phyloP scores from a whole-genome alignment of 305 asterid genomes.

The Fraxinus nigra region DNA sequence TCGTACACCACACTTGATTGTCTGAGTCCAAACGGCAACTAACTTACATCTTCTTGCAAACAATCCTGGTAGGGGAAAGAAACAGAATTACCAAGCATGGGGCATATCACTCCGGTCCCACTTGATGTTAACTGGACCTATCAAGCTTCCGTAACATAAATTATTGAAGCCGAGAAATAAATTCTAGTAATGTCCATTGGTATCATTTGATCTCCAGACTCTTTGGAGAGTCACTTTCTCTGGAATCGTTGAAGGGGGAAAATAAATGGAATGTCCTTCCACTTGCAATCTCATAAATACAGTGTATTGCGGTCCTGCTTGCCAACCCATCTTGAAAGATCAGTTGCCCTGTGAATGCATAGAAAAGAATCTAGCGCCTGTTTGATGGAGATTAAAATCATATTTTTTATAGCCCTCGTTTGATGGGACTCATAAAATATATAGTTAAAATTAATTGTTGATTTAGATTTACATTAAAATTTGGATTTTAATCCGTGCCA shows the following conservation, averaged over 20 bases:
- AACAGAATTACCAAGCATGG: background rate
- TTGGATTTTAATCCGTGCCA: too few relatives aligned
- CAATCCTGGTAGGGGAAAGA: background rate
- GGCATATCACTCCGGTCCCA: background rate
- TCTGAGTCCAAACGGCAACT: background rate
- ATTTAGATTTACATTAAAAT: too few relatives aligned
- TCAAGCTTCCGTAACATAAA: background rate
- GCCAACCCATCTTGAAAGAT: background rate
- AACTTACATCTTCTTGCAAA: background rate
- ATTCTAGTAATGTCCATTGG: background rate
- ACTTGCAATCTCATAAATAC: background rate
- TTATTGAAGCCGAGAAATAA: background rate
- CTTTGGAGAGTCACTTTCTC: background rate
- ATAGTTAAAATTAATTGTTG: too few relatives aligned
- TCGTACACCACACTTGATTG: background rate
- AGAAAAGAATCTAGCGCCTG: background rate
- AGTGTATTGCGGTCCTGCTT: background rate
- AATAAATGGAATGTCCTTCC: background rate
- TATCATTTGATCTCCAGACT: background rate
- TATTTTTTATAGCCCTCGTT: too few relatives aligned
- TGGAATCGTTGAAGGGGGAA: background rate
- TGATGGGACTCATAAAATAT: too few relatives aligned
- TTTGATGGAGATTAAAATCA: too few relatives aligned
- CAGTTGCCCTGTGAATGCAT: background rate
- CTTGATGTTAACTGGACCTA: background rate